phyloP scores from a whole-genome alignment of 176 grass and related monocot species.

The Oropetium thomaeum region DNA sequence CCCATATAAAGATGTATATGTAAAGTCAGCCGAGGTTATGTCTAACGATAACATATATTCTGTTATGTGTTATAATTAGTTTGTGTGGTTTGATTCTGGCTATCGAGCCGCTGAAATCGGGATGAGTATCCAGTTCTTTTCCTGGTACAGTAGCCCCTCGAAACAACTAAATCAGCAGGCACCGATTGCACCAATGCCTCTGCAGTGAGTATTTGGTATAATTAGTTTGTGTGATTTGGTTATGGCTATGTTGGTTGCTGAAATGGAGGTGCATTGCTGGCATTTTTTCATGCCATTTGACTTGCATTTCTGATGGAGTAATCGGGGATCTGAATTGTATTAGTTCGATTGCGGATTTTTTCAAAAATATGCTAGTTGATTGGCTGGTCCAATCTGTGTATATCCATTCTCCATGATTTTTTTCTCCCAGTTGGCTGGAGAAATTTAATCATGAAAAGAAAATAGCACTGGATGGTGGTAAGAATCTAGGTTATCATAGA shows the following conservation, averaged over 20 bases:
- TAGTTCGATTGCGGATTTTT: not conserved
- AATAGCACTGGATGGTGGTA: not conserved
- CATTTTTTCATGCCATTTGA: not conserved
- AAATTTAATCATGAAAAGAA: not conserved
- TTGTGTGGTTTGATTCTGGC: too few species aligned
- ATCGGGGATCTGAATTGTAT: not conserved
- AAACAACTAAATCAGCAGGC: too few species aligned
- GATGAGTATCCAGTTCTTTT: too few species aligned
- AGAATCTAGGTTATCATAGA: not conserved
- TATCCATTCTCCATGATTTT: not conserved
- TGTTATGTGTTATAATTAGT: too few species aligned
- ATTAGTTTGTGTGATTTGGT: not conserved
- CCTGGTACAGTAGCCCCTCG: too few species aligned
- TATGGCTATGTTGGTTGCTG: not conserved
- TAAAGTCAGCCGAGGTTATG: too few species aligned
- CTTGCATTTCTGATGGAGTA: not conserved
- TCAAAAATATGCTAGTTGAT: not conserved
- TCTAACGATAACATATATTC: too few species aligned
- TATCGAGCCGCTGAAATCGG: too few species aligned
- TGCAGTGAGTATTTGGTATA: not conserved
- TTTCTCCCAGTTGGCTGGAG: not conserved
- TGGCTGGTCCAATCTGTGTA: not conserved
- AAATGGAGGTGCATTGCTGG: conserved; percentile 34
- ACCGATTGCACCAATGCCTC: too few species aligned
- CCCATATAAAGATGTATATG: too few species aligned